Percentiles rank a stretch among this genome's conserved stretches.
Evolutionary conservation across 2,329 filamentous ascomycete species (phyloP).

Genomic region (Nakataea oryzae): DNA sequence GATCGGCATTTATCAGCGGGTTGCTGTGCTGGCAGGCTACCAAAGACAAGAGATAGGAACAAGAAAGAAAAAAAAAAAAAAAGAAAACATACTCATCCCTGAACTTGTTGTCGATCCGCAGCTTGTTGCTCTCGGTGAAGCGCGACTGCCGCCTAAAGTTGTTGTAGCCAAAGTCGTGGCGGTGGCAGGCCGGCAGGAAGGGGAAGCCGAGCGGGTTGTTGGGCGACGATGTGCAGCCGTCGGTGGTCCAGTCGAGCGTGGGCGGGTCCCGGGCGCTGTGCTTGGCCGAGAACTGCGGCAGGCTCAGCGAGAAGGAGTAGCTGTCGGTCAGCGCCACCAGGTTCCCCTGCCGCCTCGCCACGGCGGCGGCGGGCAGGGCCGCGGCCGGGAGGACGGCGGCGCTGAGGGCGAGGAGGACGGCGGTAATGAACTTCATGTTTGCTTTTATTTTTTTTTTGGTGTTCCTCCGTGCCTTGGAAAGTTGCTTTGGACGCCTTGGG

Average conservation of each 20-base stretch:
- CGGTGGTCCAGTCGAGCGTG: slow-evolving; percentile 27
- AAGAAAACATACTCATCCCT: slow-evolving; percentile 24
- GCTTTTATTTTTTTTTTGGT: background rate
- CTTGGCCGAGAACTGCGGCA: slow-evolving; percentile 28
- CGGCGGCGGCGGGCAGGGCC: background rate
- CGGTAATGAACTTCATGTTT: background rate
- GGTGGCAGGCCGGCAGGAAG: slow-evolving; percentile 33
- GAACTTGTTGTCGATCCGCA: slow-evolving; percentile 40
- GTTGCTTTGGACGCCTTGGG: background rate
- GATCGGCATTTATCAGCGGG: background rate
- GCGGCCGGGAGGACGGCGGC: background rate
- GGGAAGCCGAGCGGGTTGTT: slow-evolving; percentile 33
- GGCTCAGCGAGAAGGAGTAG: slow-evolving; percentile 31
- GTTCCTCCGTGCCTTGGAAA: background rate
- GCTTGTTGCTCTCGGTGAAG: slow-evolving; percentile 29
- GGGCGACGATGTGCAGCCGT: slow-evolving; percentile 29
- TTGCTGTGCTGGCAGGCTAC: background rate
- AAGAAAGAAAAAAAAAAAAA: background rate
- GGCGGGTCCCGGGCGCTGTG: slow-evolving; percentile 28
- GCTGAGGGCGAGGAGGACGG: background rate
- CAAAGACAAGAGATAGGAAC: background rate
- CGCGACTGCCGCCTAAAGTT: slow-evolving; percentile 40
- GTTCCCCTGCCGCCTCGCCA: background rate
- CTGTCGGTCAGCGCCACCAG: slow-evolving; percentile 24
- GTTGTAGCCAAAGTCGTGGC: slow-evolving; percentile 46